A percentile compares a stretch with the other conserved stretches of the same genome.
phyloP scores from a whole-genome alignment of 257 asterid species.

The Solanum dulcamara region DNA sequence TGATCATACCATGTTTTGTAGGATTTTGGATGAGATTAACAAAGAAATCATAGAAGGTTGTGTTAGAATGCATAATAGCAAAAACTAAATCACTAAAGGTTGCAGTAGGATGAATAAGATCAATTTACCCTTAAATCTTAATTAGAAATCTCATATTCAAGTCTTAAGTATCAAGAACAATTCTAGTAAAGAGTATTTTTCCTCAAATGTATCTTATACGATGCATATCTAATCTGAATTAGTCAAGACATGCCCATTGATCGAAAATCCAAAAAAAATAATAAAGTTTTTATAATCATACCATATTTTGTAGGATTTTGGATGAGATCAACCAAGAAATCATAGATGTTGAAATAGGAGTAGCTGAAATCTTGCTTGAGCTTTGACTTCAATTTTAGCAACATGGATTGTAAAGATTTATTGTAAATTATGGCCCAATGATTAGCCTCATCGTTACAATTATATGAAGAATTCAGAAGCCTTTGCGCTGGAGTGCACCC shows the following conservation, averaged over 20 bases:
- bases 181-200: not conserved
- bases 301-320: constrained; percentile 46
- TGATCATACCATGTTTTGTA: too few species aligned
- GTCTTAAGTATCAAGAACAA: rapidly evolving
- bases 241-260: not conserved
- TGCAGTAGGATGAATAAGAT: not conserved
- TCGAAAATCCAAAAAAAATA: not conserved
- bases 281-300: not conserved
- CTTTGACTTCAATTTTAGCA: constrained; percentile 32
- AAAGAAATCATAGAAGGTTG: too few species aligned
- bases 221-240: too few species aligned
- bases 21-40: too few species aligned
- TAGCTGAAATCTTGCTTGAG: constrained; percentile 34
- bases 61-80: not conserved
- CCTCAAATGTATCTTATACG: not conserved
- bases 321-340: constrained; percentile 21
- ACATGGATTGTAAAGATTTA: constrained; percentile 26
- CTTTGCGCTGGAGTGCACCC: constrained; percentile 62
- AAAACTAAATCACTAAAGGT: not conserved
- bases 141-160: rapidly evolving
- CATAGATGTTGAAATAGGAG: constrained; percentile 38
- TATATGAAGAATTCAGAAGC: constrained; percentile 8
- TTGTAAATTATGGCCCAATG: constrained; percentile 38
- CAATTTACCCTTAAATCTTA: not conserved
- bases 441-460: constrained; percentile 41